These are phyloP conservation scores for Grigorovia jiainica DNA, from an alignment of 805 yeast species.

Conservation along the genomic window DNA sequence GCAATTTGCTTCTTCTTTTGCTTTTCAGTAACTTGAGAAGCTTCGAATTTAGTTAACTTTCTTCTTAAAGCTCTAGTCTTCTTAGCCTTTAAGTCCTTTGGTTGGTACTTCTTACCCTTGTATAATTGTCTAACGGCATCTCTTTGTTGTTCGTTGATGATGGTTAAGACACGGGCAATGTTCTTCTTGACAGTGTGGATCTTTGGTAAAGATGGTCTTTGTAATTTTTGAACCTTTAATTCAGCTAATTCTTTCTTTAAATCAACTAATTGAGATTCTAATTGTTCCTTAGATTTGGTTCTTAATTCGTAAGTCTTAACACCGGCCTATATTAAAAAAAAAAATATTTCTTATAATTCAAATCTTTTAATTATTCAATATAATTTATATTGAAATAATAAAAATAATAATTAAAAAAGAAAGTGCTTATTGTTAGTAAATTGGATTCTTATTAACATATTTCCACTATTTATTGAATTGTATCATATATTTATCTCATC, in stretches of 20 bases:
- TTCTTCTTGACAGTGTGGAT: constrained; percentile 96
- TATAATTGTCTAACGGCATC: constrained; percentile 89
- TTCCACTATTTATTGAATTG: too few relatives aligned
- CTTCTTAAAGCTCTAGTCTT: constrained; percentile 99
- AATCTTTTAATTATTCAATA: neutral
- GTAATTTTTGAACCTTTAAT: constrained; percentile 93
- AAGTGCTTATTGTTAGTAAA: too few relatives aligned
- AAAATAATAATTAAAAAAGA: too few relatives aligned
- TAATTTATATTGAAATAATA: neutral
- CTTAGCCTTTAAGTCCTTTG: constrained; percentile 99
- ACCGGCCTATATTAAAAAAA: constrained; percentile 51
- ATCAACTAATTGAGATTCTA: constrained; percentile 89
- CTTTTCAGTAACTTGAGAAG: constrained; percentile 73
- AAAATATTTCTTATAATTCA: too few relatives aligned
- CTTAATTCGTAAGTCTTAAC: constrained; percentile 94
- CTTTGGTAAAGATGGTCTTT: constrained; percentile 90
- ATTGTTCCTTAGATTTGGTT: constrained; percentile 94
- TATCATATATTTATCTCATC: too few relatives aligned
- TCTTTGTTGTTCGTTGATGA: constrained; percentile 96
- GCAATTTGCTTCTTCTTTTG: constrained; percentile 89
- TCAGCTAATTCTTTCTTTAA: constrained; percentile 94
- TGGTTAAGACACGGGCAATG: constrained; percentile 96
- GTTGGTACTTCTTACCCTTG: constrained; percentile 92
- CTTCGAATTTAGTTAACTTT: constrained; percentile 84
- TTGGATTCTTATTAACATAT: too few relatives aligned